phyloP scores from a whole-genome alignment of 345 rosid genomes.

The Citrus australasica region DNA sequence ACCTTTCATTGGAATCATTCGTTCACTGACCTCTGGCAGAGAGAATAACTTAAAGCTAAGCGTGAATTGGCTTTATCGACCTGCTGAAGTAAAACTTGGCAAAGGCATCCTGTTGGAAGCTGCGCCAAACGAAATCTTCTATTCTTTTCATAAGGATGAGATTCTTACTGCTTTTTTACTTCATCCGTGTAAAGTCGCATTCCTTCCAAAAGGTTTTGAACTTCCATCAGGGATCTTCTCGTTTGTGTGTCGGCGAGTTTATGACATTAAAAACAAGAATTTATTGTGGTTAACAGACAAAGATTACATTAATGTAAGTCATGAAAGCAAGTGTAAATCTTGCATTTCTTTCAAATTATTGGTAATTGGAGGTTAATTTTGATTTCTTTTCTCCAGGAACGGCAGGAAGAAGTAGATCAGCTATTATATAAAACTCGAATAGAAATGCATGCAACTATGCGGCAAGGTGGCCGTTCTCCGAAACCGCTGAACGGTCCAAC shows the following conservation, averaged over 20 bases:
- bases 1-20: slow-evolving; percentile 81
- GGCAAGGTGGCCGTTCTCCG: slow-evolving; percentile 80
- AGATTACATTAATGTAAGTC: slow-evolving; percentile 74
- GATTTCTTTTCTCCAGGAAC: slow-evolving; percentile 33
- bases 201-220: slow-evolving; percentile 72
- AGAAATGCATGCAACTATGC: slow-evolving; percentile 75
- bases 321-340: neutral
- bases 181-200: slow-evolving; percentile 93
- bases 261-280: slow-evolving; percentile 61
- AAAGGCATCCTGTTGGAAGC: slow-evolving; percentile 76
- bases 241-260: slow-evolving; percentile 78
- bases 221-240: slow-evolving; percentile 75
- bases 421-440: slow-evolving; percentile 55
- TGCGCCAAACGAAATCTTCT: slow-evolving; percentile 87
- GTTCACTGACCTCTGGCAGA: slow-evolving; percentile 41
- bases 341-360: neutral
- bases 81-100: slow-evolving; percentile 81
- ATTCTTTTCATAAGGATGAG: slow-evolving; percentile 91
- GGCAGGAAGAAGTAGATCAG: slow-evolving; percentile 71
- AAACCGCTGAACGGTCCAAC: slow-evolving; percentile 70
- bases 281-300: slow-evolving; percentile 95
- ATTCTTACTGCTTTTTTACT: slow-evolving; percentile 78
- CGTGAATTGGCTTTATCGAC: slow-evolving; percentile 90
- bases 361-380: neutral
- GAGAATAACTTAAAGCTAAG: slow-evolving; percentile 52